Conservation (phyloP, 768 basidiomycete species). For the Rhodotorula toruloides region DNA sequence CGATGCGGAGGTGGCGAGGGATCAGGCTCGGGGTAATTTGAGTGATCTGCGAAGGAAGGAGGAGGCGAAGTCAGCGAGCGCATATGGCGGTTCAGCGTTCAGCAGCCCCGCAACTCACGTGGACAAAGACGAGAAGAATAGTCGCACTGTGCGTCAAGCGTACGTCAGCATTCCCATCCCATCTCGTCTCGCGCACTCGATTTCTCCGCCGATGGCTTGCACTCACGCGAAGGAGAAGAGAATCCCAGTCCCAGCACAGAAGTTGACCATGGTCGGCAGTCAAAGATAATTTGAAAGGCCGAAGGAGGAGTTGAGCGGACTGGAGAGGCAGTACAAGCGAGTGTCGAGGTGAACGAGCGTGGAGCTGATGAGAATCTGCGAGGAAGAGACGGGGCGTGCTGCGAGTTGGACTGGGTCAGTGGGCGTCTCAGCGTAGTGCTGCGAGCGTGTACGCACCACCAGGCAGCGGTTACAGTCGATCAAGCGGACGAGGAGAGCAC, state of each 20-base stretch:
- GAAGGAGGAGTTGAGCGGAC: not conserved
- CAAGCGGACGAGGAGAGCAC: no score
- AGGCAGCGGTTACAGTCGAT: no score
- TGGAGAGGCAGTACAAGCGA: no score
- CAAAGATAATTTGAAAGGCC: not conserved
- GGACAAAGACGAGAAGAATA: conserved; percentile 29
- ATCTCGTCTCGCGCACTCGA: no score
- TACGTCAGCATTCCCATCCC: no score
- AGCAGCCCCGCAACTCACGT: not conserved
- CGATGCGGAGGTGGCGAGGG: conserved; percentile 36
- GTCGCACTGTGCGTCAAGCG: conserved; percentile 5
- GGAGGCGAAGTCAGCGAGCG: not conserved
- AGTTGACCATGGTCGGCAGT: conserved; percentile 11
- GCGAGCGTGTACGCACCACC: no score
- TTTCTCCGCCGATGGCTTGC: no score
- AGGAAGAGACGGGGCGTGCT: no score
- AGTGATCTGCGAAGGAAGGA: conserved; percentile 18
- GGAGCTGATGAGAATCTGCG: no score
- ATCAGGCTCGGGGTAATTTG: conserved; percentile 35
- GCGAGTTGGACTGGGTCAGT: no score
- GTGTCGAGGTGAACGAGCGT: no score
- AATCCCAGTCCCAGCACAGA: conserved; percentile 15
- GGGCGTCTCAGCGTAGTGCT: no score
- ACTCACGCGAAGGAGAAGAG: conserved; percentile 20
- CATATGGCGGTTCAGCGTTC: not conserved